phyloP scores from a whole-genome alignment of 2,329 filamentous ascomycete genomes.

The Hymenoscyphus infarciens region DNA sequence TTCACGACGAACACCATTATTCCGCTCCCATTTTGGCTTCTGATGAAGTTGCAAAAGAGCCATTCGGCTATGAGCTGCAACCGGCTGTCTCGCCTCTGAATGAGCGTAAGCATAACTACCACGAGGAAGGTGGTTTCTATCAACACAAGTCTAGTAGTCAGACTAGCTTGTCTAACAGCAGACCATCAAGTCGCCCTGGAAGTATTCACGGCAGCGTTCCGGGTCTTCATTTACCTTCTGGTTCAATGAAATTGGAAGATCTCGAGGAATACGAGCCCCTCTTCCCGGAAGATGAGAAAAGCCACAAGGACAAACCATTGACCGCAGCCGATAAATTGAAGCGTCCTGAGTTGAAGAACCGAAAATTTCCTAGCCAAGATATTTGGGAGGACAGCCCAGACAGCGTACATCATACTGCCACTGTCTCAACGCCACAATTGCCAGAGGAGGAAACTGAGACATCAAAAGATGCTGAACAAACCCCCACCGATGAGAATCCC shows the following conservation, averaged over 20 bases:
- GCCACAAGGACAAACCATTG: constrained; percentile 44
- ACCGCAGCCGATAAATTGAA: constrained; percentile 55
- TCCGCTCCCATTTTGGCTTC: constrained; percentile 80
- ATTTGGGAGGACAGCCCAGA: constrained; percentile 95
- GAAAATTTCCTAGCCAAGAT: constrained; percentile 89
- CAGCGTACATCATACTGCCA: constrained; percentile 74
- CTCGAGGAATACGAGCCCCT: constrained; percentile 93
- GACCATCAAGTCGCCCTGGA: constrained; percentile 57
- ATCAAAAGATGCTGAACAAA: constrained; percentile 3
- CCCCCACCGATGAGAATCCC: constrained; percentile 44
- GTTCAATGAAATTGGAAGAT: constrained; percentile 72
- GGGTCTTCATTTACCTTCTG: constrained; percentile 40
- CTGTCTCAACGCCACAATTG: constrained; percentile 77
- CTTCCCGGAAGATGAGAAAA: constrained; percentile 73
- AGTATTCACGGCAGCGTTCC: constrained; percentile 58
- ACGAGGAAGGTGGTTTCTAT: constrained; percentile 49
- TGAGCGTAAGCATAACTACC: constrained; percentile 58
- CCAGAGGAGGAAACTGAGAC: constrained; percentile 44
- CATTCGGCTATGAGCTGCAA: constrained; percentile 63
- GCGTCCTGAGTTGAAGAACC: constrained; percentile 50
- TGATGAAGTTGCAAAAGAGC: constrained; percentile 78
- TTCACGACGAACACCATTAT: constrained; percentile 58
- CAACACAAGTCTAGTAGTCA: constrained; percentile 45
- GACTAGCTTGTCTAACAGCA: constrained; percentile 42
- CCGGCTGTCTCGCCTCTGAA: constrained; percentile 77